Conservation (phyloP, 495 filamentous ascomycete genomes). For the Daldinia decipiens region DNA sequence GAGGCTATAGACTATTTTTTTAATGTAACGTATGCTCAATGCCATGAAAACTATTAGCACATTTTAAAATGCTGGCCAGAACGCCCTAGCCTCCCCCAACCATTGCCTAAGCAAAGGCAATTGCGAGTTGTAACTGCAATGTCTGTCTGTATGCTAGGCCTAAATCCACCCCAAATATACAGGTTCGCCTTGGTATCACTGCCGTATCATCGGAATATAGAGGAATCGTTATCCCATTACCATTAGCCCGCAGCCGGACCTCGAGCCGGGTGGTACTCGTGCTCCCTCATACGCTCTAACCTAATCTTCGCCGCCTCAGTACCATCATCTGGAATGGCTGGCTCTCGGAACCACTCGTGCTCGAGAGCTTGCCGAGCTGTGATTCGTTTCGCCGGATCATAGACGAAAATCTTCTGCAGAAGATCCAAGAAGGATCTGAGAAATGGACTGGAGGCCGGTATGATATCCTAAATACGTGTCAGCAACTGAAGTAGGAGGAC, state of each 20-base stretch:
- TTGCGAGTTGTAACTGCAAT: slow-evolving; percentile 24
- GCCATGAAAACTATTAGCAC: slow-evolving; percentile 46
- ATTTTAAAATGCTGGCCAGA: slow-evolving; percentile 42
- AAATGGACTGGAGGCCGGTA: slow-evolving; percentile 80
- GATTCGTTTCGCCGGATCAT: slow-evolving; percentile 89
- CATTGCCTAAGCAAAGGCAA: slow-evolving; percentile 15
- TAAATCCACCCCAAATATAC: slow-evolving; percentile 43
- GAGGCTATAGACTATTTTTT: slow-evolving; percentile 44
- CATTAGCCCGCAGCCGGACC: slow-evolving; percentile 35
- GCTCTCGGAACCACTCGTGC: slow-evolving; percentile 94
- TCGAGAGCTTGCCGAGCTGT: slow-evolving; percentile 90
- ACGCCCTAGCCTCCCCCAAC: slow-evolving; percentile 25
- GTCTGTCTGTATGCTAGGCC: slow-evolving; percentile 31
- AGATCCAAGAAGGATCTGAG: slow-evolving; percentile 88
- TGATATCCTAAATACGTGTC: slow-evolving; percentile 76
- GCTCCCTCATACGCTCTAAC: slow-evolving; percentile 59
- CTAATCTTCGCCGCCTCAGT: slow-evolving; percentile 88
- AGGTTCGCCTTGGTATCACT: slow-evolving; percentile 40
- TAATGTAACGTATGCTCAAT: slow-evolving; percentile 46
- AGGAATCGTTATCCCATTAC: slow-evolving; percentile 30
- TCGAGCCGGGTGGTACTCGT: slow-evolving; percentile 42
- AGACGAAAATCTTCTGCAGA: slow-evolving; percentile 89
- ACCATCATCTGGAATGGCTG: slow-evolving; percentile 82
- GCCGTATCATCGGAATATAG: slow-evolving; percentile 27
- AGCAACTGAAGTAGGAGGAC: slow-evolving; percentile 32